Conservation (phyloP, 192 early-diverging fungal species). For the Coemansia sp. region DNA sequence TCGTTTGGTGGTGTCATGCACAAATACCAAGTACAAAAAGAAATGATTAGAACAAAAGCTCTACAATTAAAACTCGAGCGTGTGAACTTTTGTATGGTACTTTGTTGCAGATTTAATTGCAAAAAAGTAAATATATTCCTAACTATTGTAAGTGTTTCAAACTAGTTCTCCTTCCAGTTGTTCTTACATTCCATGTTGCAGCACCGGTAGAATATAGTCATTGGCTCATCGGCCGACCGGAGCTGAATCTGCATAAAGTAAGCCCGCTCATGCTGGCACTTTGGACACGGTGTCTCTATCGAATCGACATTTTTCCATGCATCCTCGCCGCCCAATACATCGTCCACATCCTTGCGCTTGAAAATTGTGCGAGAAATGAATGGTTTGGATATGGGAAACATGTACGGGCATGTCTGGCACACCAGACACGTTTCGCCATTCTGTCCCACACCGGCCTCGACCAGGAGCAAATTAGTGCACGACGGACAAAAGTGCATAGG, state of each 20-base stretch:
- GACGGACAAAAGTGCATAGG: conserved; percentile 87
- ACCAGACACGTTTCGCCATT: conserved; percentile 62
- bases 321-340: conserved; percentile 89
- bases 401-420: conserved; percentile 88
- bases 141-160: background rate
- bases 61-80: too few species aligned
- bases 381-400: conserved; percentile 65
- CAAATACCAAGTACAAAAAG: background rate
- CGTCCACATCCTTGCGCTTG: conserved; percentile 84
- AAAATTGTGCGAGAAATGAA: conserved; percentile 64
- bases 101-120: too few species aligned
- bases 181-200: conserved; percentile 63
- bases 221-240: conserved; percentile 91
- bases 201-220: conserved; percentile 89
- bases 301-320: conserved; percentile 82
- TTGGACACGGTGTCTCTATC: conserved; percentile 57
- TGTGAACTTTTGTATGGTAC: too few species aligned
- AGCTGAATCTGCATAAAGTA: conserved; percentile 91
- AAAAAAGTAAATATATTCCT: too few species aligned
- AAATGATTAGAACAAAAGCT: background rate
- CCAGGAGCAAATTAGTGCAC: conserved; percentile 81
- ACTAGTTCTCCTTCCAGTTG: conserved; percentile 69
- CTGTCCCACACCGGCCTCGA: conserved; percentile 50
- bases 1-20: background rate
- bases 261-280: conserved; percentile 66